A percentile compares a stretch with the other conserved stretches of the same genome.
Evolutionary conservation across 495 filamentous ascomycete genomes (phyloP).

Genomic region (Annulohypoxylon stygium): DNA sequence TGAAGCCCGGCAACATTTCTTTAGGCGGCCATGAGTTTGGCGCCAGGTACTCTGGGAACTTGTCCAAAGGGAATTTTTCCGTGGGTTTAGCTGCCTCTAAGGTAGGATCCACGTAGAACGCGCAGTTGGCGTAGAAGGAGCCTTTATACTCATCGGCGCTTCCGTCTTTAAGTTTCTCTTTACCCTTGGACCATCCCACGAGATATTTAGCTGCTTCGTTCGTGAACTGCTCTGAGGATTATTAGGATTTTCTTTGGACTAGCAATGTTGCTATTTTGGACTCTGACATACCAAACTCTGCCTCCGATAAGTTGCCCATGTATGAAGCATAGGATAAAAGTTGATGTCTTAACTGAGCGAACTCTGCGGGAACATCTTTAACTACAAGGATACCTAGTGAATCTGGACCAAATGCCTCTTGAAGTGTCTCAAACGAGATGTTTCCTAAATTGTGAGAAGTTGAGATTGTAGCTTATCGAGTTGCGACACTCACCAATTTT

Average conservation of each 20-base stretch:
- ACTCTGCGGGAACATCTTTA: constrained; percentile 80
- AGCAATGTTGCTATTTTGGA: background rate
- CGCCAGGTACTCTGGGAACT: constrained; percentile 69
- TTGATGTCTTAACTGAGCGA: constrained; percentile 73
- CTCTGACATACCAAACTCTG: constrained; percentile 73
- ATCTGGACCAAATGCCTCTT: constrained; percentile 88
- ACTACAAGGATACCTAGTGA: constrained; percentile 95
- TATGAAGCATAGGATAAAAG: constrained; percentile 90
- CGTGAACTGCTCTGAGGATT: constrained; percentile 68
- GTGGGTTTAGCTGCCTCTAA: constrained; percentile 71
- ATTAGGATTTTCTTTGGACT: constrained; percentile 35
- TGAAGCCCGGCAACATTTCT: constrained; percentile 78
- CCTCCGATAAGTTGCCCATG: constrained; percentile 81
- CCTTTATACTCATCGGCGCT: constrained; percentile 94
- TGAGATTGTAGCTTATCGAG: background rate
- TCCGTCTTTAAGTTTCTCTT: constrained; percentile 92
- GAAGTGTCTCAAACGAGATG: constrained; percentile 78
- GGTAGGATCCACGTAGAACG: constrained; percentile 81
- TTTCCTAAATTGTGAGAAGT: constrained; percentile 65
- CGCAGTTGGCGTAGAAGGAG: constrained; percentile 96
- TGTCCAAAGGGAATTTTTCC: constrained; percentile 68
- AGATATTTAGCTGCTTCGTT: constrained; percentile 72
- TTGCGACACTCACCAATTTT: constrained; percentile 58
- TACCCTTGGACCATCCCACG: constrained; percentile 85
- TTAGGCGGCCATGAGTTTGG: constrained; percentile 87